Percentiles rank a stretch among this genome's conserved stretches.
Evolutionary conservation across 2,329 filamentous ascomycete species (phyloP).

Genomic region (Trichothecium roseum): DNA sequence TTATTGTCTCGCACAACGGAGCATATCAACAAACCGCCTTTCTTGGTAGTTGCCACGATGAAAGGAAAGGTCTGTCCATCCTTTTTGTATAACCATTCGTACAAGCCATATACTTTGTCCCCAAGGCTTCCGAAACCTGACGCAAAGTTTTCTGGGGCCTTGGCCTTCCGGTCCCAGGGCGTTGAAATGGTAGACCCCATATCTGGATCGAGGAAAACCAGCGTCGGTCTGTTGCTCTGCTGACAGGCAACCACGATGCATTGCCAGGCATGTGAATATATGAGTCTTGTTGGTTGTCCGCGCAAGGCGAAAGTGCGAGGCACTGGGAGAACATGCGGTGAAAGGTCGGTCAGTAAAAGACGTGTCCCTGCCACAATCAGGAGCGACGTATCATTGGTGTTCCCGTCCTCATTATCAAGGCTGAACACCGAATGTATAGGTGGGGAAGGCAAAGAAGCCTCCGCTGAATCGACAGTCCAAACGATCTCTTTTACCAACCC

Average conservation of each 20-base stretch:
- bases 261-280: conserved; percentile 43
- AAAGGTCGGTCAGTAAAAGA: conserved; percentile 43
- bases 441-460: conserved; percentile 33
- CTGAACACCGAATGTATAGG: conserved; percentile 36
- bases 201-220: conserved; percentile 46
- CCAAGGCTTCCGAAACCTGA: conserved; percentile 44
- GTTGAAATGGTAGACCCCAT: conserved; percentile 41
- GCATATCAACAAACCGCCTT: conserved; percentile 45
- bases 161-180: conserved; percentile 27
- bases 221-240: conserved; percentile 29
- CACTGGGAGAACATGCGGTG: conserved; percentile 32
- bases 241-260: conserved; percentile 43
- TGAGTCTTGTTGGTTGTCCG: conserved; percentile 38
- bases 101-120: conserved; percentile 49
- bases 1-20: conserved; percentile 23
- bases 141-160: conserved; percentile 21
- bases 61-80: conserved; percentile 50
- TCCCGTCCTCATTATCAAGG: conserved; percentile 24
- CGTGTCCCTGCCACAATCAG: conserved; percentile 38
- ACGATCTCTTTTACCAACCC: conserved; percentile 34
- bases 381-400: conserved; percentile 27
- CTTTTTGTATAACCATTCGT: conserved; percentile 53
- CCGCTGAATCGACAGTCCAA: conserved; percentile 40
- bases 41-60: conserved; percentile 48
- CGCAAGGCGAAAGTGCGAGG: conserved; percentile 36